These are phyloP conservation scores for Hyparrhenia diplandra DNA, from an alignment of 176 grass and related monocot species.

Conservation along the genomic window DNA sequence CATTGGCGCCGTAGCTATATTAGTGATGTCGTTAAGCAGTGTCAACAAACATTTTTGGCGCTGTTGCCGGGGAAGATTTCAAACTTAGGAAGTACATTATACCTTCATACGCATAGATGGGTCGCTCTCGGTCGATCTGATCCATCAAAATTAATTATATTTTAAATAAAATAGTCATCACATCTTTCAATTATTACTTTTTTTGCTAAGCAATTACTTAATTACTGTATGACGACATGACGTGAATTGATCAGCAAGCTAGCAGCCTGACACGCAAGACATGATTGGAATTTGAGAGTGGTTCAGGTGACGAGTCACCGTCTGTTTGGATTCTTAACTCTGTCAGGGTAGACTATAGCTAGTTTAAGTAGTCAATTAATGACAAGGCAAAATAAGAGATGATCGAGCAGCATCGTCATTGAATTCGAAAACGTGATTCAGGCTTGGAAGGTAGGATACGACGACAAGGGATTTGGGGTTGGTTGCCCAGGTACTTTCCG, in stretches of 20 bases:
- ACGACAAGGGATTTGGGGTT: neutral
- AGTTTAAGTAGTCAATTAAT: neutral
- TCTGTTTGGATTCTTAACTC: neutral
- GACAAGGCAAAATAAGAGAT: neutral
- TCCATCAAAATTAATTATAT: no score
- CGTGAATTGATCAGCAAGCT: neutral
- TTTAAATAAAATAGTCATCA: neutral
- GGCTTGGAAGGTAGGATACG: neutral
- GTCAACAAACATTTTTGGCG: no score
- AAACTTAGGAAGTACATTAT: no score
- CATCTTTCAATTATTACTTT: neutral
- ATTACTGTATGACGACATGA: neutral
- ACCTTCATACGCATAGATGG: no score
- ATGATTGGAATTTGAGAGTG: neutral
- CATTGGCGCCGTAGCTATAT: no score
- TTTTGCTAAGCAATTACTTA: neutral
- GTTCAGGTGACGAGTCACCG: slow-evolving; percentile 5
- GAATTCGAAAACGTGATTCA: slow-evolving; percentile 8
- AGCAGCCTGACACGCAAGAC: neutral
- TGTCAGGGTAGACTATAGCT: neutral
- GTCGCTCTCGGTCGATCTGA: no score
- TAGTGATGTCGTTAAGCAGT: no score
- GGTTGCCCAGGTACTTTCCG: neutral
- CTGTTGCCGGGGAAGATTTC: no score
- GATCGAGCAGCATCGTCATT: neutral